Conservation (phyloP, 2,329 filamentous ascomycete species). For the Dothidotthia symphoricarpi region DNA sequence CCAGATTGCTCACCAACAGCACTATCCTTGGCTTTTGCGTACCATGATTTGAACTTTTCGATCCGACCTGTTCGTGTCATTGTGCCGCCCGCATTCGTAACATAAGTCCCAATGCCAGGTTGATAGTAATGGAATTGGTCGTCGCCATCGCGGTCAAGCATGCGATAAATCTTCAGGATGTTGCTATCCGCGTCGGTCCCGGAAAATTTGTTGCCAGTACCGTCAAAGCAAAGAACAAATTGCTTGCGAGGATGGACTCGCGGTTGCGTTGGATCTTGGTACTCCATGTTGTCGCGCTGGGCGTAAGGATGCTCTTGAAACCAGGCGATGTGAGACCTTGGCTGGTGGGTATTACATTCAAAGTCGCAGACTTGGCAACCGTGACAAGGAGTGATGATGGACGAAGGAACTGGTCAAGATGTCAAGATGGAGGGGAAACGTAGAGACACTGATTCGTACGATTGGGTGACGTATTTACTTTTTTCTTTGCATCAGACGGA, state of each 20-base stretch:
- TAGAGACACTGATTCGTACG: too few relatives aligned
- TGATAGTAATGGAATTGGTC: conserved; percentile 53
- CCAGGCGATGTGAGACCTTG: conserved; percentile 1
- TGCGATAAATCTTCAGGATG: conserved; percentile 68
- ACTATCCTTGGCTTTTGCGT: conserved; percentile 72
- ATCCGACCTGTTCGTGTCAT: conserved; percentile 58
- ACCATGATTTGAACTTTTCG: conserved; percentile 64
- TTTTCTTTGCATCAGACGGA: too few relatives aligned
- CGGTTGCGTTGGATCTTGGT: conserved; percentile 9
- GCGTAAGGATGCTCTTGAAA: conserved; percentile 8
- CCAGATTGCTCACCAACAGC: conserved; percentile 52
- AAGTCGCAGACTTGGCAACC: too few relatives aligned
- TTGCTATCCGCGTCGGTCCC: conserved; percentile 44
- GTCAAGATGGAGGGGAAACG: too few relatives aligned
- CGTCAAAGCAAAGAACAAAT: conserved; percentile 56
- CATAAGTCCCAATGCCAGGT: conserved; percentile 69
- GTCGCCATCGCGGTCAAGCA: conserved; percentile 62
- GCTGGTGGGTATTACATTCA: conserved; percentile 3
- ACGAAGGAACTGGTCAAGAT: too few relatives aligned
- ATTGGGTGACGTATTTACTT: too few relatives aligned
- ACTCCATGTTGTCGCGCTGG: conserved; percentile 14
- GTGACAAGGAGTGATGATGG: too few relatives aligned
- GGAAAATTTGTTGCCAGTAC: conserved; percentile 46
- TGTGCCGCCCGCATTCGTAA: conserved; percentile 50
- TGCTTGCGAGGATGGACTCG: conserved; percentile 48